These are phyloP conservation scores for Fusarium temperatum DNA, from an alignment of 2,329 filamentous ascomycete genomes.

Conservation along the genomic window DNA sequence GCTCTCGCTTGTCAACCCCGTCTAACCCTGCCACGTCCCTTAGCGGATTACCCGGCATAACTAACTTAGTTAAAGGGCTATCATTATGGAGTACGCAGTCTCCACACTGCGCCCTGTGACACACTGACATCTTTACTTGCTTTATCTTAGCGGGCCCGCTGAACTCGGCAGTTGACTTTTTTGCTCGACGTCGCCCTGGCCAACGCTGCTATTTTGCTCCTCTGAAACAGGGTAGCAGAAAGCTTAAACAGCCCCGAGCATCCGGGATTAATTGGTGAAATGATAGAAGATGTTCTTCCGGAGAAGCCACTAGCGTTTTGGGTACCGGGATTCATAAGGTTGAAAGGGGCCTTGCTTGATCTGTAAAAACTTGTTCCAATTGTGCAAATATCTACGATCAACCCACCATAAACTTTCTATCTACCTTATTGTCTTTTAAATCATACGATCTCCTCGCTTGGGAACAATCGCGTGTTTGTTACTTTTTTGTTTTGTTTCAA, in stretches of 20 bases:
- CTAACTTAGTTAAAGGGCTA: not conserved
- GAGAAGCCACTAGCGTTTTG: not conserved
- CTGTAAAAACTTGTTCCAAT: too few relatives aligned
- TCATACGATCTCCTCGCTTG: not conserved
- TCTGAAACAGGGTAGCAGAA: not conserved
- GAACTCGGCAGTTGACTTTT: slow-evolving; percentile 7
- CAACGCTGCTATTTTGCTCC: not conserved
- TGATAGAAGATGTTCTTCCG: not conserved
- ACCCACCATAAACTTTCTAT: not conserved
- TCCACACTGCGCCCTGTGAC: not conserved
- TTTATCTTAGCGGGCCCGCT: not conserved
- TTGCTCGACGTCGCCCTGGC: not conserved
- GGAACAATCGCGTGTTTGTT: not conserved
- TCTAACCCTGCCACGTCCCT: not conserved
- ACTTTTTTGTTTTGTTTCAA: not conserved
- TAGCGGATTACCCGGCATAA: not conserved
- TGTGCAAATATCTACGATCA: not conserved
- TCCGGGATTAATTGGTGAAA: not conserved
- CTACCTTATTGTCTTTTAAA: not conserved
- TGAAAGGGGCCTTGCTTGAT: too few relatives aligned
- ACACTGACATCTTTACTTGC: not conserved
- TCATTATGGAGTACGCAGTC: not conserved
- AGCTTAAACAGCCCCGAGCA: not conserved
- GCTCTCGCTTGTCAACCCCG: not conserved
- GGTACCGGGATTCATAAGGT: not conserved